Evolutionary conservation across 495 filamentous ascomycete genomes (phyloP).

Genomic region (Trichocladium uniseriatum): DNA sequence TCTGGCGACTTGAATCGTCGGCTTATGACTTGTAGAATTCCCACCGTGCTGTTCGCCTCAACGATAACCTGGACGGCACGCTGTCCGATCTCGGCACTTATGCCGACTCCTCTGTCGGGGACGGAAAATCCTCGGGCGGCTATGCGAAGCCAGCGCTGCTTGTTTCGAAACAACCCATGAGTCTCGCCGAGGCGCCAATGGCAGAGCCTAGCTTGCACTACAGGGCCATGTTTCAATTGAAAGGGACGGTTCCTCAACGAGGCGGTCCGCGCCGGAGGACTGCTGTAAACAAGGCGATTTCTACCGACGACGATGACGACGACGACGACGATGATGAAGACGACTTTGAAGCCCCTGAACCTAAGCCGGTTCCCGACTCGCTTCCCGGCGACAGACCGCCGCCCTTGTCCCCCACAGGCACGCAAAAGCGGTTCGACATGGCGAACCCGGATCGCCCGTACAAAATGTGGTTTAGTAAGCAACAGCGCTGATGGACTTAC

Average conservation of each 20-base stretch:
- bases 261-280: not conserved
- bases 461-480: conserved; percentile 12
- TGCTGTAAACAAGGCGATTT: not conserved
- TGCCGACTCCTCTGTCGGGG: not conserved
- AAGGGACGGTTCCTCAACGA: not conserved
- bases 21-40: not conserved
- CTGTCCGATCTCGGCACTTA: conserved; percentile 18
- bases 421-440: not conserved
- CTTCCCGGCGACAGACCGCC: too few relatives aligned
- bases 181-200: conserved; percentile 9
- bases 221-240: not conserved
- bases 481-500: not conserved
- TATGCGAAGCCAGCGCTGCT: conserved; percentile 9
- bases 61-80: conserved; percentile 24
- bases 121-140: conserved; percentile 5
- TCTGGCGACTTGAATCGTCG: not conserved
- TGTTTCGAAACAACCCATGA: conserved; percentile 12
- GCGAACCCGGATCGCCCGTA: conserved; percentile 15
- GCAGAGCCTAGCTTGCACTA: not conserved
- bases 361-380: too few relatives aligned
- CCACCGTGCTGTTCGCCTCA: conserved; percentile 14
- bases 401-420: too few relatives aligned
- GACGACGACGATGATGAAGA: not conserved
- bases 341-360: not conserved
- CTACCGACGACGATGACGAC: not conserved